These are phyloP conservation scores for Macadamia tetraphylla DNA, from an alignment of 164 flowering plant species.

Conservation along the genomic window DNA sequence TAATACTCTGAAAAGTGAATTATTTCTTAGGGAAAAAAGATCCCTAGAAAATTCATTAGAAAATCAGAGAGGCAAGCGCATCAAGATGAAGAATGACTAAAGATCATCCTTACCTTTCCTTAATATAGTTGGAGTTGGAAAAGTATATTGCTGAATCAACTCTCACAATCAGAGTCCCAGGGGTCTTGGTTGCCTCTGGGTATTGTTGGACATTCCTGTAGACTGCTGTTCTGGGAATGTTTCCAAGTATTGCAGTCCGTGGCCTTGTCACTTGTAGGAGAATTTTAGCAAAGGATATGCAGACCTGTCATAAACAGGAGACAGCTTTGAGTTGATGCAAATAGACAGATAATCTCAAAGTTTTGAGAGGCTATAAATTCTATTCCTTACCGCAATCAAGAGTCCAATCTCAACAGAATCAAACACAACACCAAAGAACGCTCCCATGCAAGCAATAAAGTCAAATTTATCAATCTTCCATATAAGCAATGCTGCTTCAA, in stretches of 20 bases:
- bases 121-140: slow-evolving; percentile 75
- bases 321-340: background rate
- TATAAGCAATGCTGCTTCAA: slow-evolving; percentile 55
- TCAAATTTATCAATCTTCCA: slow-evolving; percentile 90
- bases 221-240: slow-evolving; percentile 50
- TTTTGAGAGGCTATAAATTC: background rate
- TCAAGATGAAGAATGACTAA: background rate
- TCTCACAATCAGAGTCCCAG: slow-evolving; percentile 57
- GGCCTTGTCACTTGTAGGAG: slow-evolving; percentile 85
- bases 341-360: background rate
- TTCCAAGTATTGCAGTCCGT: slow-evolving; percentile 65
- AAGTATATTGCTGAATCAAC: slow-evolving; percentile 86
- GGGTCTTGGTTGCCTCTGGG: slow-evolving; percentile 60
- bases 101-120: slow-evolving; percentile 51
- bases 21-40: too few species aligned
- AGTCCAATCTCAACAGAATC: slow-evolving; percentile 82
- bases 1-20: too few species aligned
- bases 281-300: slow-evolving; percentile 72
- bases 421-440: slow-evolving; percentile 85
- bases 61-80: background rate
- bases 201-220: slow-evolving; percentile 72
- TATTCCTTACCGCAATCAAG: slow-evolving; percentile 60
- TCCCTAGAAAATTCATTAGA: too few species aligned
- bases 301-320: slow-evolving; percentile 33
- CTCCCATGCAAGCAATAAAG: slow-evolving; percentile 90